Evolutionary conservation across 1,284 basidiomycete genomes (phyloP), one percentile per base, ranked within the genome.

Genomic region (Afroboletus lepidellus): DNA sequence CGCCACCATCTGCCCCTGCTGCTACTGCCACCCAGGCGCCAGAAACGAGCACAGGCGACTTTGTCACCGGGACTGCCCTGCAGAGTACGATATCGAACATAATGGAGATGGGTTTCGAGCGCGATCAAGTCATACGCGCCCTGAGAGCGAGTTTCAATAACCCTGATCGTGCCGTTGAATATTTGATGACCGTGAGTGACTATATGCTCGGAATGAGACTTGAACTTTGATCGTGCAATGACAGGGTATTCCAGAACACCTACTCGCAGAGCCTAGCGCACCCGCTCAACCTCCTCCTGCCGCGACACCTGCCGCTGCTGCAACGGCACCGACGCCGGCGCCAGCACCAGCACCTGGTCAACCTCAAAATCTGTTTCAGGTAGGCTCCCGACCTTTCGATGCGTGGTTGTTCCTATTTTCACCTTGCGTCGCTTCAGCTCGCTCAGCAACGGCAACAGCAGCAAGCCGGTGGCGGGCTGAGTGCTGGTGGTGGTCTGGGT

Each of bases 111-210:
- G 97, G 97, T 18, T 99, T 97, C 64, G 81, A 85, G 56, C 80
- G 87, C 33, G 92, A 94, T 2, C 83, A 94, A 65, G 92, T 98
- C 29, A 74, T 88, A 65, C 81, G 86, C 27, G 95, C 96, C 5
- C 72, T 99, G 70, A 83, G 92, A 54, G 96, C 95, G 21, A 95
- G 92, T 67, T 99, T 85, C 75, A 99, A 99, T 74, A 99, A 99
- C 72, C 93, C 97, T 2, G 95, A 99, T 65, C 85, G 97, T 39
- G 97, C 97, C 8, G 95, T 95, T 25, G 97, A 99, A 72, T 99
- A 99, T 72, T 77, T 99, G 46, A 90, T 98, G 83, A 97, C 71
- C 57, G 95, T 95, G 62, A 64, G 87, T 77, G n/a, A 34, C 48
- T 48, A 41, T 50, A 47, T 50, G 58, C 48, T 49, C 24, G 18